Evolutionary conservation across 176 grass and related monocot species (phyloP), one percentile per base, ranked within the genome.

Genomic region (Avena sativa): DNA sequence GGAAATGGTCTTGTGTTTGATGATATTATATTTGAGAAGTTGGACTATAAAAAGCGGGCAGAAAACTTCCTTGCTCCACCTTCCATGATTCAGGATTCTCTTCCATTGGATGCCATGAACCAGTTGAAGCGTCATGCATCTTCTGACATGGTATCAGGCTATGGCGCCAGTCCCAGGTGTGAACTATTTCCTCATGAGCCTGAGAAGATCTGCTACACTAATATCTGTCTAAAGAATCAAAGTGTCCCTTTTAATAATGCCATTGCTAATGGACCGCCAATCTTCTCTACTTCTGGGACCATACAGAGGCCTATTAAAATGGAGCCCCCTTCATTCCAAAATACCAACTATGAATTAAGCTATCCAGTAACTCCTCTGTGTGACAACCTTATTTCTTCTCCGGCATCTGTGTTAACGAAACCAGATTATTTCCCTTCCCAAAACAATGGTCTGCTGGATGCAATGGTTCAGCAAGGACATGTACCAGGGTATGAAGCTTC

Each of bases 241-340:
- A 72, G 75, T n/a, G n/a, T 57, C n/a, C 68, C 78, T 76, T 56
- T 66, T 53, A 74, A 40, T 75, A 57, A 73, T 89, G 87, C 61
- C 82, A 85, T 83, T 60, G 58, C 55, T 63, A 81, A 62, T 85
- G 76, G 60, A 44, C 75, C 38, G 80, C 57, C 84, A 47, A 2
- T 86, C 48, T 80, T 77, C 88, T 90, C 88, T 92, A 82, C 79
- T 95, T 92, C 90, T 62, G 74, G 84, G 86, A 59, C 76, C 61
- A 56, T 81, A 47, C 21, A 57, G 44, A 70, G 79, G 74, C 50
- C 86, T 78, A 51, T 73, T 70, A 86, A 95, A 68, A 73, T 67
- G 14, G 93, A 93, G 93, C 91, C 88, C 87, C 91, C 91, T 95
- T 95, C 89, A 93, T 0, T 95, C 93, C 93, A 95, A 95, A 47